Evolutionary conservation across 306 rosid species (phyloP).

Genomic region (Lablab purpureus): DNA sequence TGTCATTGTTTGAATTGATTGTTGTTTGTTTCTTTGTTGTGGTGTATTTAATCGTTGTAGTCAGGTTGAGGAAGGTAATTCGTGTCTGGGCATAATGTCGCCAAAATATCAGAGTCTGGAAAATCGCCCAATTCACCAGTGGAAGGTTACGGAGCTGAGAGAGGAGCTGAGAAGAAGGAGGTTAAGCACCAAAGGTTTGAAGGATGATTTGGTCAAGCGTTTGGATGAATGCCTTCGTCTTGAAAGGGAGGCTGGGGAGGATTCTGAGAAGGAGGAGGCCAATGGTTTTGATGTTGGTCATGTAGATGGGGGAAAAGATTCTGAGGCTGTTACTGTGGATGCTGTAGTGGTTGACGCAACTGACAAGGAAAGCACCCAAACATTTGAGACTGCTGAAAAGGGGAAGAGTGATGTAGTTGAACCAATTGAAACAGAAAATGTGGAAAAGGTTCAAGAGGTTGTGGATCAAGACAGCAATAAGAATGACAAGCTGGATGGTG

Average conservation of each 20-base stretch:
- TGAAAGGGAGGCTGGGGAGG: constrained; percentile 60
- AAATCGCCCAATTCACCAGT: constrained; percentile 82
- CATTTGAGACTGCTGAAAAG: constrained; percentile 29
- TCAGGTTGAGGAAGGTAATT: constrained; percentile 57
- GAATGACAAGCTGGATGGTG: constrained; percentile 45
- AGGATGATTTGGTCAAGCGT: constrained; percentile 88
- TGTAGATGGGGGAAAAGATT: constrained; percentile 47
- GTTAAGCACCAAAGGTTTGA: constrained; percentile 76
- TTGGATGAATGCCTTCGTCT: constrained; percentile 74
- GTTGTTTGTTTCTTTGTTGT: constrained; percentile 21
- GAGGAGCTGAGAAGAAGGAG: constrained; percentile 91
- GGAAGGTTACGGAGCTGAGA: constrained; percentile 90
- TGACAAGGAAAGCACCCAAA: constrained; percentile 15
- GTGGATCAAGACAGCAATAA: constrained; percentile 43
- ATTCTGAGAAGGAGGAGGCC: constrained; percentile 46
- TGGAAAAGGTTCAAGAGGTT: constrained; percentile 42
- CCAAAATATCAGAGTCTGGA: constrained; percentile 73
- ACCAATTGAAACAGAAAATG: constrained; percentile 22
- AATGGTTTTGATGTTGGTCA: constrained; percentile 46
- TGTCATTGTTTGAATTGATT: constrained; percentile 4
- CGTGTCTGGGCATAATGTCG: constrained; percentile 66
- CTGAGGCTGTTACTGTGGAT: constrained; percentile 27
- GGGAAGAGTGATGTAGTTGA: constrained; percentile 37
- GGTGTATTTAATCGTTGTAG: constrained; percentile 18
- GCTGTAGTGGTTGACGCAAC: constrained; percentile 28